Evolutionary conservation across 257 asterid genomes (phyloP), one percentile per base, ranked within the genome.

Genomic region (Penstemon barbatus): DNA sequence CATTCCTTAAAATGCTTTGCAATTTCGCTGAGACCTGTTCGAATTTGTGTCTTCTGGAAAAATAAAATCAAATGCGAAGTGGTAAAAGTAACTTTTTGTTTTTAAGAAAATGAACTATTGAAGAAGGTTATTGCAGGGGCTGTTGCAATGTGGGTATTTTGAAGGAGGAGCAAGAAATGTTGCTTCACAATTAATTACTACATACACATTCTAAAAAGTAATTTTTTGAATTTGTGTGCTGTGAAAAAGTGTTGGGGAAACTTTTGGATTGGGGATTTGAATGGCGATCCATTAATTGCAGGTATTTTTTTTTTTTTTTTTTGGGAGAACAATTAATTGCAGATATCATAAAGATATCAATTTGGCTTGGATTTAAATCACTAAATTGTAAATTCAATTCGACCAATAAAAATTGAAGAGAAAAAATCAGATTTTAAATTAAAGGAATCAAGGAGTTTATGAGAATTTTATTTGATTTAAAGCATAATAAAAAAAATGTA

Each of bases 201-300:
- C 38, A 65, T 73, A 66, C 6, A 12, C 65, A 1, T 25, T 25
- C 33, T 71, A 8, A 12, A 77, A 73, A 74, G 74, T 64, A 66
- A 50, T 44, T 58, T 55, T 80, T 81, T 65, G 80, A 77, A 77
- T 70, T 67, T 25, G 36, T 70, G 69, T 64, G 71, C 50, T n/a
- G 78, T 49, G 77, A 25, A 63, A 44, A 37, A 43, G 70, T 55
- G 69, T 56, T 61, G 77, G 73, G 65, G 75, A 68, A 57, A 13
- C 58, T 25, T 68, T 65, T 50, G 63, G 56, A 61, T 74, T 68
- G 82, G 81, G 80, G 76, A 70, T 80, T 80, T 74, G 68, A 79
- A 68, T 61, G 8, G 66, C 36, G 33, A 25, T 25, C 33, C 18
- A 15, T 25, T 25, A 25, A 25, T 25, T 25, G 33, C 2, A 25